These are phyloP conservation scores for Marvania coccoides DNA, from an alignment of 139 green algal species.

Conservation along the genomic window DNA sequence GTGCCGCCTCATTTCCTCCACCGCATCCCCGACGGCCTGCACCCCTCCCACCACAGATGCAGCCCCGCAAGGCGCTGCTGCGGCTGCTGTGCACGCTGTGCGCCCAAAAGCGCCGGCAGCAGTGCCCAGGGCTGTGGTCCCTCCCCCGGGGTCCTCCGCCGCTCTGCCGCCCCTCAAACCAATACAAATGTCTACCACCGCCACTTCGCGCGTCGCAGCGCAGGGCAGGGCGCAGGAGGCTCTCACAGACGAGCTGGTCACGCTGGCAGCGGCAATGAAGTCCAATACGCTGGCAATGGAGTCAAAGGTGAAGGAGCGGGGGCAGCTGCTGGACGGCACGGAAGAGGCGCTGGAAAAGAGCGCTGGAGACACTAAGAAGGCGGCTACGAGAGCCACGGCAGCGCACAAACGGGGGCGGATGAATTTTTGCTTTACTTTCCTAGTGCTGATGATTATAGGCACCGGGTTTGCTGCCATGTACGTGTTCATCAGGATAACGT, in stretches of 20 bases:
- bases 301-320: slow-evolving; percentile 17
- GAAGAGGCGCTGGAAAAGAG: slow-evolving; percentile 32
- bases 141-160: neutral
- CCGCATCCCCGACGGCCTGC: neutral
- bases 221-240: slow-evolving; percentile 24
- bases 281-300: slow-evolving; percentile 36
- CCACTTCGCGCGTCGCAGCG: neutral
- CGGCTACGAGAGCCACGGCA: neutral
- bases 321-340: slow-evolving; percentile 25
- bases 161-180: neutral
- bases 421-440: slow-evolving; percentile 33
- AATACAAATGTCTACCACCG: neutral
- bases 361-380: slow-evolving; percentile 9
- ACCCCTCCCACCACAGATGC: neutral
- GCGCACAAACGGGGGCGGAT: neutral
- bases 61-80: neutral
- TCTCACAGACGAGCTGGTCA: slow-evolving; percentile 43
- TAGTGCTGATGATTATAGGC: slow-evolving; percentile 31
- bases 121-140: neutral
- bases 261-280: slow-evolving; percentile 31
- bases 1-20: neutral
- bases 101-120: neutral
- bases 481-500: slow-evolving; percentile 34
- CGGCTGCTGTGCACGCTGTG: neutral
- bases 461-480: slow-evolving; percentile 33